Percentiles rank a stretch among this genome's conserved stretches.
These are phyloP conservation scores for Tulasnella sp. DNA, from an alignment of 768 basidiomycete species.

Conservation along the genomic window DNA sequence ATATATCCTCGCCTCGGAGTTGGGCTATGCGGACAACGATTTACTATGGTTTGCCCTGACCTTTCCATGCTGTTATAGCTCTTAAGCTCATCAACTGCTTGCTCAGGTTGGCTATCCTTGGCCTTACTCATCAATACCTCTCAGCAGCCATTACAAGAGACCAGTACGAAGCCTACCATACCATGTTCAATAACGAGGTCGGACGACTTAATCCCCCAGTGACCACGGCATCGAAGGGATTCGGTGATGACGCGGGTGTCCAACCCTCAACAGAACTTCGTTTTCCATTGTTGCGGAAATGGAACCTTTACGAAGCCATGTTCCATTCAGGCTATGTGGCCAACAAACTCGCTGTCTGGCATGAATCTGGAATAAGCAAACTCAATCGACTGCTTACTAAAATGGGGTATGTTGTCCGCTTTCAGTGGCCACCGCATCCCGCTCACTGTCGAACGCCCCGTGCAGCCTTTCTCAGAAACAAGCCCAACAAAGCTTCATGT, in stretches of 20 bases:
- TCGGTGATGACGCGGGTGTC: constrained; percentile 78
- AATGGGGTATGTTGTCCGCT: constrained; percentile 72
- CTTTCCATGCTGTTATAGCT: neutral
- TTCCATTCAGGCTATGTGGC: constrained; percentile 95
- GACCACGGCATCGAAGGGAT: constrained; percentile 28
- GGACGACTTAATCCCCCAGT: constrained; percentile 70
- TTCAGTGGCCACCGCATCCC: neutral
- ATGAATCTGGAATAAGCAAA: constrained; percentile 81
- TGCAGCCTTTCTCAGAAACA: constrained; percentile 85
- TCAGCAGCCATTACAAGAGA: constrained; percentile 81
- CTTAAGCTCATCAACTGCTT: neutral
- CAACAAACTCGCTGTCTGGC: constrained; percentile 92
- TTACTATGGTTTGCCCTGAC: constrained; percentile 63
- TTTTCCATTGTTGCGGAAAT: constrained; percentile 92
- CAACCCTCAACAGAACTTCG: constrained; percentile 81
- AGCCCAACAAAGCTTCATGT: constrained; percentile 85
- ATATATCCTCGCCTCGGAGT: constrained; percentile 81
- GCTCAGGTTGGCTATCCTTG: constrained; percentile 81
- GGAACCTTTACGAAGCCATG: constrained; percentile 98
- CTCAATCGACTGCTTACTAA: constrained; percentile 90
- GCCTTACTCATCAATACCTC: constrained; percentile 87
- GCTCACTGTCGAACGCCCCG: neutral
- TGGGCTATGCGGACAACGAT: constrained; percentile 90
- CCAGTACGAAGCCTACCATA: constrained; percentile 72
- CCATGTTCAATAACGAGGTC: constrained; percentile 84